Base-by-base conservation (phyloP, 345 rosid genomes). In the Odontarrhena argentea region DNA sequence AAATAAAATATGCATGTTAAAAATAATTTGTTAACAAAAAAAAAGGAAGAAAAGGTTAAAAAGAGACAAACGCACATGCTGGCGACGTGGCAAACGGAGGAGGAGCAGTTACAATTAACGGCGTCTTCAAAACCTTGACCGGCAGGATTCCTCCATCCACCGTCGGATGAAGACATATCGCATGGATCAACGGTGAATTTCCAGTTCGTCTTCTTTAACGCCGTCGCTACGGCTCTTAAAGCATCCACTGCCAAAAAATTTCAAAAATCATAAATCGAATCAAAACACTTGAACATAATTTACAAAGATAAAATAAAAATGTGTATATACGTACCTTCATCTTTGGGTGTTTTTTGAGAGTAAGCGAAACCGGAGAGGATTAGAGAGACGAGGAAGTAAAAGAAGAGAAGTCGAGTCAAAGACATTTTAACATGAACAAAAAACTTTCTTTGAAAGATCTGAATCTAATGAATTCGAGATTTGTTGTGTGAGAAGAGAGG, bases 141-240 rank as follows among this genome's bases (percentile, higher is more conserved):
- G 7, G 62, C 6, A 18, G 1, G 12, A 6, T 14, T 2, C 0
- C 37, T 67, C 96, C 92, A 85, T 8, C 84, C 81, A 6, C 69
- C 73, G 0, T 32, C 4, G 2, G 51, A 2, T 6, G 69, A 56
- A 43, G 53, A 4, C 7, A 45, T 37, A 73, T 76, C 69, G 69
- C 91, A 86, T 13, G 88, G 91, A 76, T 89, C 86, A 7, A 77
- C 78, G 7, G 10, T 40, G 46, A 83, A 88, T 9, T 83, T 48
- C 92, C 92, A 88, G 9, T 67, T 40, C 5, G 0, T 74, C 64
- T 84, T 86, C 59, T 83, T 79, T 43, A 88, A 14, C 12, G 43
- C 81, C 61, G 48, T 76, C 24, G 65, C 84, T 76, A 86, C 68
- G 9, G 67, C 77, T 36, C 36, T 59, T 35, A 88, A 54, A 43